Conservation (phyloP, 2,329 filamentous ascomycete genomes). For the Tolypocladium guangdongense region DNA sequence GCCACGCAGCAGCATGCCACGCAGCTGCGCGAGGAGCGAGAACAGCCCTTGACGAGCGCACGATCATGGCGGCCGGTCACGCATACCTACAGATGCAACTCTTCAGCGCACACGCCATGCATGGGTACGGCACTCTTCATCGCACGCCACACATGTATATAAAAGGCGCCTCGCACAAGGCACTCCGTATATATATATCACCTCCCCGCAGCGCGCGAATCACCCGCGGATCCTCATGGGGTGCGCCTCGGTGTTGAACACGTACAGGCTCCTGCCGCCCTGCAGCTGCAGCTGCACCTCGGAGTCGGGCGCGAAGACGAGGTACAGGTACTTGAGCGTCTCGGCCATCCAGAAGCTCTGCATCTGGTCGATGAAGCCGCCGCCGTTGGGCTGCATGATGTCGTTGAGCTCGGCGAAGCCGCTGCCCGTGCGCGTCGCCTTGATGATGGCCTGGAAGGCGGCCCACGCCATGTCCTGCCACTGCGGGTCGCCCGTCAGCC, state of each 20-base stretch:
- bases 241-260: slow-evolving; percentile 40
- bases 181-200: background rate
- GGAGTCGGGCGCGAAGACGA: slow-evolving; percentile 56
- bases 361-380: slow-evolving; percentile 56
- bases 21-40: too few species aligned
- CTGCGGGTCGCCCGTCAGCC: slow-evolving; percentile 60
- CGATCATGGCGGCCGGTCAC: background rate
- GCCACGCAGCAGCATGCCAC: too few species aligned
- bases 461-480: slow-evolving; percentile 83
- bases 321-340: slow-evolving; percentile 73
- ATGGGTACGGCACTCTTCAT: too few species aligned
- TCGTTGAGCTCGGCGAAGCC: slow-evolving; percentile 57
- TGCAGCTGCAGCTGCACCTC: slow-evolving; percentile 41
- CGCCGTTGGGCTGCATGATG: slow-evolving; percentile 54
- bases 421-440: slow-evolving; percentile 48
- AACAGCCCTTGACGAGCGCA: background rate
- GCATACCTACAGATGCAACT: background rate
- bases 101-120: background rate
- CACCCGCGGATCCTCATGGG: slow-evolving; percentile 20
- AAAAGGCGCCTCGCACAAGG: too few species aligned
- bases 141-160: too few species aligned
- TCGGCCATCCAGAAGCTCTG: slow-evolving; percentile 87
- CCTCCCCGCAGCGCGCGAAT: background rate
- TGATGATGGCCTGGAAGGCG: slow-evolving; percentile 59
- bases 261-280: slow-evolving; percentile 33